These are phyloP conservation scores for Musa acuminata DNA, from an alignment of 176 grass and related monocot species.

Conservation along the genomic window DNA sequence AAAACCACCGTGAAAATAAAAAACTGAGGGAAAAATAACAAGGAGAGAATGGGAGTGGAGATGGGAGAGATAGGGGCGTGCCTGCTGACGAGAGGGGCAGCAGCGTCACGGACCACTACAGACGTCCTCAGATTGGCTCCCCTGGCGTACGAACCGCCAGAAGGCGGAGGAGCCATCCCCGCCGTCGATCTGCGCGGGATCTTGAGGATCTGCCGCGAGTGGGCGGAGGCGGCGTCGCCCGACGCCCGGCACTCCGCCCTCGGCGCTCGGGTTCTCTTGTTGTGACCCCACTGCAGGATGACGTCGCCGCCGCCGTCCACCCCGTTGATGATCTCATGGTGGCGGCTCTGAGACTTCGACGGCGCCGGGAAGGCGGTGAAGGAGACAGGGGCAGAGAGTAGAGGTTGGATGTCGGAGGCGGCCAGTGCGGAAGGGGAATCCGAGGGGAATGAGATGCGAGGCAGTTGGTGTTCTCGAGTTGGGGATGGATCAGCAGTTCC, in stretches of 20 bases:
- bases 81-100: neutral
- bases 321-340: neutral
- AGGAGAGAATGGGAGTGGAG: neutral
- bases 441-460: slow-evolving; percentile 11
- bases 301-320: slow-evolving; percentile 23
- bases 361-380: neutral
- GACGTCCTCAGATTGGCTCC: slow-evolving; percentile 29
- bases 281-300: slow-evolving; percentile 61
- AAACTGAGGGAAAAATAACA: neutral
- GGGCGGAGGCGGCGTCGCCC: slow-evolving; percentile 17
- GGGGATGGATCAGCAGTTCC: slow-evolving; percentile 16
- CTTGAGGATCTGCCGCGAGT: slow-evolving; percentile 25
- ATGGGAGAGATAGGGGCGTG: neutral
- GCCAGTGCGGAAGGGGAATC: slow-evolving; percentile 3
- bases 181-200: slow-evolving; percentile 40
- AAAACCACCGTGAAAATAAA: neutral
- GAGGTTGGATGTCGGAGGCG: neutral
- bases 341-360: neutral
- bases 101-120: slow-evolving; percentile 4
- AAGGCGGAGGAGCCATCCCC: slow-evolving; percentile 27
- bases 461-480: slow-evolving; percentile 13
- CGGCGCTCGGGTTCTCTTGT: slow-evolving; percentile 48
- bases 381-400: neutral
- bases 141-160: slow-evolving; percentile 24
- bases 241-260: slow-evolving; percentile 26